Evolutionary conservation across 140 eudicot genomes (phyloP), one percentile per base, ranked within the genome.

Genomic region (Senecio squalidus): DNA sequence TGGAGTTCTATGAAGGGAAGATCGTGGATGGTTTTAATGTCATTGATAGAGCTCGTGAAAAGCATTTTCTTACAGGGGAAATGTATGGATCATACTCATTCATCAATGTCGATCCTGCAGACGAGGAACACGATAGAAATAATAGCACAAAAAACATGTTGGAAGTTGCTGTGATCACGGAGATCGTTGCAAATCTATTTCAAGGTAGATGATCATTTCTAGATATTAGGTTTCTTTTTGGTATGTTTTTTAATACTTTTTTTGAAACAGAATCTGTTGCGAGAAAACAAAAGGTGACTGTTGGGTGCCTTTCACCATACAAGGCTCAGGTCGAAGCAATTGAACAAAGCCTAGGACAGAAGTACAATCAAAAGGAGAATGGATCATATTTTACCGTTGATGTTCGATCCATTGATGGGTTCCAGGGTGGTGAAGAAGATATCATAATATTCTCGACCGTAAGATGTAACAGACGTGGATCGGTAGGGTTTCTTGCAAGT

Each of bases 301-400:
- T 83, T 31, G 93, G 86, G 15, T 49, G 73, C 56, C 76, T 83
- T 58, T 76, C 93, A 6, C 86, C 93, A 26, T 83, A 83, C 65
- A 76, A 73, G 33, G 86, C 82, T 29, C 83, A 77, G 60, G 78
- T 67, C 3, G 9, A 6, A 44, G 75, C 70, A 4, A 60, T 77
- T 25, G 41, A 53, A 28, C 55, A 53, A 10, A 34, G 14, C 53
- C 0, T 83, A 3, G 73, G 76, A 6, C n/a, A n/a, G 11, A 68
- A 15, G 43, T 76, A 79, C 33, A 58, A 63, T 23, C 41, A 30
- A 6, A 67, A 54, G 17, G 33, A 6, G 1, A 62, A 41, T 20
- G 50, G 55, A 14, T 22, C 34, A 13, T 21, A 1, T 15, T 60
- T 72, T 31, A 36, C 69, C 6, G 63, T 77, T 9, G 67, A 48